These are phyloP conservation scores for Boletus edulis DNA, from an alignment of 768 basidiomycete genomes.

Conservation along the genomic window DNA sequence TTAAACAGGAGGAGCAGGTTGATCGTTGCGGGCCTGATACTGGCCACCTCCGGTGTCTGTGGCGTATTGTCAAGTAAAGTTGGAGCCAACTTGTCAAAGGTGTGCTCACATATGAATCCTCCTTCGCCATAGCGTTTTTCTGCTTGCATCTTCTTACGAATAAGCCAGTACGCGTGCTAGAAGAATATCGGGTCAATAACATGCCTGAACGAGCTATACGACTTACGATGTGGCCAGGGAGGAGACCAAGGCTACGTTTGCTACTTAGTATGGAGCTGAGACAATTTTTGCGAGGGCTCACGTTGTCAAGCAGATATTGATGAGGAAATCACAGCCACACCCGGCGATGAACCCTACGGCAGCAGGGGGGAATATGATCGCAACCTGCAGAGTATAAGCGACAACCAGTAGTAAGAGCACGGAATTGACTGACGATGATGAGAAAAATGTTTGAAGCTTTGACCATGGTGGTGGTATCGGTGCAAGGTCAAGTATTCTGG, in stretches of 20 bases:
- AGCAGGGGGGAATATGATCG: slow-evolving; percentile 80
- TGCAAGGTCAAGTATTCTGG: neutral
- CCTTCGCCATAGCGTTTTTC: slow-evolving; percentile 78
- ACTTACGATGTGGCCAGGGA: slow-evolving; percentile 60
- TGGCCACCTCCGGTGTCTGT: slow-evolving; percentile 39
- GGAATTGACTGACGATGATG: slow-evolving; percentile 55
- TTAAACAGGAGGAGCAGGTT: slow-evolving; percentile 27
- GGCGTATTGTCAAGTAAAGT: neutral
- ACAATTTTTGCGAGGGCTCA: slow-evolving; percentile 33
- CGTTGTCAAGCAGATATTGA: slow-evolving; percentile 80
- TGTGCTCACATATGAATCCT: slow-evolving; percentile 68
- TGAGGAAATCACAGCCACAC: slow-evolving; percentile 83
- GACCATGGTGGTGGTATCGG: slow-evolving; percentile 32
- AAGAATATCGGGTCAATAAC: neutral
- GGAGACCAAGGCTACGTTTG: slow-evolving; percentile 61
- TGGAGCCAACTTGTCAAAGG: neutral
- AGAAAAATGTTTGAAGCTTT: slow-evolving; percentile 74
- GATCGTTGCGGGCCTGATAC: slow-evolving; percentile 30
- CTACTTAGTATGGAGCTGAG: slow-evolving; percentile 1
- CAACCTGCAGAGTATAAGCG: slow-evolving; percentile 45
- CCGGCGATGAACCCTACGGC: slow-evolving; percentile 76
- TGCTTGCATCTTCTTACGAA: slow-evolving; percentile 87
- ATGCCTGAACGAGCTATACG: too few relatives aligned
- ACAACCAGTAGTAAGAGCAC: neutral
- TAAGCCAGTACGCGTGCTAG: slow-evolving; percentile 85